These are phyloP conservation scores for Eucalyptus curtisii DNA, from an alignment of 345 rosid genomes.

Conservation along the genomic window DNA sequence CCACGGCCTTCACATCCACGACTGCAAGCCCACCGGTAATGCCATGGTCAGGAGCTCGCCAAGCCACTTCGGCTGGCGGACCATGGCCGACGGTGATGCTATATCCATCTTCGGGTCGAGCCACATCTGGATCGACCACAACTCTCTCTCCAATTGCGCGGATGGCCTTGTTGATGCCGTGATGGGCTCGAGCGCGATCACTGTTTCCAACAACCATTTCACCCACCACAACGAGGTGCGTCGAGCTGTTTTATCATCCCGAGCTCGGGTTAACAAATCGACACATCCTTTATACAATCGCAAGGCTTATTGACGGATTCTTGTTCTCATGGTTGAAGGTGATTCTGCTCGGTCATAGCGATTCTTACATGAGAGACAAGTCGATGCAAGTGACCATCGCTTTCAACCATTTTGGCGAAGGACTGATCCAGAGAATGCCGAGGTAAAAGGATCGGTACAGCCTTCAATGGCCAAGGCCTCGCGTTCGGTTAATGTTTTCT, in stretches of 20 bases:
- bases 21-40: constrained; percentile 93
- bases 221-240: constrained; percentile 91
- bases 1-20: constrained; percentile 90
- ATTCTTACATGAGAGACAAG: constrained; percentile 75
- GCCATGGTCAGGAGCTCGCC: constrained; percentile 91
- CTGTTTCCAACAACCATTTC: constrained; percentile 78
- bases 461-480: neutral
- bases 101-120: constrained; percentile 82
- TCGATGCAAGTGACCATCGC: constrained; percentile 93
- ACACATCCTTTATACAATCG: neutral
- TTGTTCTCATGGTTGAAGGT: constrained; percentile 23
- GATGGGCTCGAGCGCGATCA: constrained; percentile 91
- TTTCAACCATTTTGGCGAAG: constrained; percentile 90
- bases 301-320: neutral
- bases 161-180: constrained; percentile 96
- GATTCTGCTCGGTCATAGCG: constrained; percentile 88
- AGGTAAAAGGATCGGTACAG: constrained; percentile 23
- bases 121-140: constrained; percentile 89
- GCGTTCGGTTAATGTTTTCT: neutral
- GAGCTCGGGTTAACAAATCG: neutral
- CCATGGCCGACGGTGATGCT: constrained; percentile 90
- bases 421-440: constrained; percentile 96
- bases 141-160: constrained; percentile 85
- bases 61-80: constrained; percentile 78
- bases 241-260: neutral